Percentiles rank a stretch among this genome's conserved stretches.
Evolutionary conservation across 148 eudicot species (phyloP).

Genomic region (Rheum nobile): DNA sequence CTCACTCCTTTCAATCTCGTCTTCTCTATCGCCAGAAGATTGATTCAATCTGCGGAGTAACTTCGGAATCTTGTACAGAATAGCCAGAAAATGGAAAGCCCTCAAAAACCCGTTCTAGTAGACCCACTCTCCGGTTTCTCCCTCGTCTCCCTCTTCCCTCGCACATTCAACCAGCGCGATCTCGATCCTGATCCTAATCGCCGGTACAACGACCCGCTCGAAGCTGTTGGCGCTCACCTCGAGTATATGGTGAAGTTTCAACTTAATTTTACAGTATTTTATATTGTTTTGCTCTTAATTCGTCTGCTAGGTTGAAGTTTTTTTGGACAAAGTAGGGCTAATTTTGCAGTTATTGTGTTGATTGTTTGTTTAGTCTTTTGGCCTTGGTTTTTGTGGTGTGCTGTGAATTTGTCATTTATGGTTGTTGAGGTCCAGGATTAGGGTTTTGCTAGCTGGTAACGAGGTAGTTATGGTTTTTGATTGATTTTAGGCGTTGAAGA

Average conservation of each 20-base stretch:
- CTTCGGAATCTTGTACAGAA: not conserved
- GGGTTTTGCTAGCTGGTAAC: not conserved
- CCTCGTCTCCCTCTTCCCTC: constrained; percentile 19
- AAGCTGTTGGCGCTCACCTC: constrained; percentile 24
- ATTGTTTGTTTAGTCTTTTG: not conserved
- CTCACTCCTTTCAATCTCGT: not conserved
- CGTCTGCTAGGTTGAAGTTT: not conserved
- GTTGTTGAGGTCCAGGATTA: constrained; percentile 1
- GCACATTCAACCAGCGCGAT: constrained; percentile 10
- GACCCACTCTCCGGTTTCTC: constrained; percentile 26
- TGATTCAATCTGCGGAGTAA: not conserved
- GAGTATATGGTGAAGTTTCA: constrained; percentile 28
- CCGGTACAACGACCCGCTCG: constrained; percentile 14
- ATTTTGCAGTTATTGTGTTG: not conserved
- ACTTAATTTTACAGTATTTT: not conserved
- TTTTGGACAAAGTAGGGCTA: not conserved
- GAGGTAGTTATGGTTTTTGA: not conserved
- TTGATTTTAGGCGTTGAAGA: constrained; percentile 25
- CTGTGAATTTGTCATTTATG: not conserved
- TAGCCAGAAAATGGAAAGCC: not conserved
- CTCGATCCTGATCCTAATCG: constrained; percentile 4
- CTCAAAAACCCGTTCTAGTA: constrained; percentile 10
- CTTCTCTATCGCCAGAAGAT: not conserved
- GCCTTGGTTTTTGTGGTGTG: not conserved
- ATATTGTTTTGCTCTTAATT: not conserved